Percentiles rank a stretch among this genome's conserved stretches.
Conservation (phyloP, 2,329 filamentous ascomycete genomes). For the Alternaria hordeiaustralica region DNA sequence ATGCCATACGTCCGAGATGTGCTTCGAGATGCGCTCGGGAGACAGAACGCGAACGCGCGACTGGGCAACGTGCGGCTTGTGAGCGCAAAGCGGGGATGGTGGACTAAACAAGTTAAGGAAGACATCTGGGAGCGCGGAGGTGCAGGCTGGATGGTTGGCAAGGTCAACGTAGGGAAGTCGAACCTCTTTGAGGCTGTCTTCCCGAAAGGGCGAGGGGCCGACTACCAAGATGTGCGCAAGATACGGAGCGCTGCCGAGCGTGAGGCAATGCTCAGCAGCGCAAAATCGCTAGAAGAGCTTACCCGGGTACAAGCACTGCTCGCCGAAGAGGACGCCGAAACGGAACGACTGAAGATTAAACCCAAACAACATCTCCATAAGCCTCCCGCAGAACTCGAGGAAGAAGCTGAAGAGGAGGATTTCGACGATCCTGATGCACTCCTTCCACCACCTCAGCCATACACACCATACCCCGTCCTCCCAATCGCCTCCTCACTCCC, state of each 20-base stretch:
- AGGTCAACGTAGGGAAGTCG: slow-evolving; percentile 97
- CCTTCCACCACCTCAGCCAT: slow-evolving; percentile 76
- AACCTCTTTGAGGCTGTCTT: slow-evolving; percentile 87
- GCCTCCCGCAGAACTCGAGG: slow-evolving; percentile 25
- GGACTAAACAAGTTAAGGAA: slow-evolving; percentile 85
- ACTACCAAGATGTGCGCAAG: slow-evolving; percentile 44
- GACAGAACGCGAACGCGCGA: slow-evolving; percentile 71
- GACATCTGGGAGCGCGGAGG: slow-evolving; percentile 84
- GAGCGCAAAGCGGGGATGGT: slow-evolving; percentile 86
- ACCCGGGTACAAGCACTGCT: slow-evolving; percentile 35
- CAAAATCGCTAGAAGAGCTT: slow-evolving; percentile 37
- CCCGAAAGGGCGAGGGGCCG: slow-evolving; percentile 67
- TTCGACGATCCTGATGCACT: slow-evolving; percentile 55
- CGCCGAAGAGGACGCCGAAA: slow-evolving; percentile 42
- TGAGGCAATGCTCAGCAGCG: slow-evolving; percentile 37
- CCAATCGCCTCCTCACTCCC: slow-evolving; percentile 85
- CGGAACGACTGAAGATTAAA: slow-evolving; percentile 27
- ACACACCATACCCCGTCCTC: slow-evolving; percentile 80
- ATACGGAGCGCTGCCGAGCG: slow-evolving; percentile 43
- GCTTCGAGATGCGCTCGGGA: slow-evolving; percentile 76
- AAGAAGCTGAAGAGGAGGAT: slow-evolving; percentile 31
- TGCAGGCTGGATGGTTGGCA: slow-evolving; percentile 95
- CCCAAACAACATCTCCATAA: slow-evolving; percentile 27
- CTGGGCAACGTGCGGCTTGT: slow-evolving; percentile 87
- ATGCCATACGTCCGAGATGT: slow-evolving; percentile 85